Percentiles rank a stretch among this genome's conserved stretches.
These are phyloP conservation scores for Candida sanyaensis DNA, from an alignment of 1,139 yeast genomes.

Conservation along the genomic window DNA sequence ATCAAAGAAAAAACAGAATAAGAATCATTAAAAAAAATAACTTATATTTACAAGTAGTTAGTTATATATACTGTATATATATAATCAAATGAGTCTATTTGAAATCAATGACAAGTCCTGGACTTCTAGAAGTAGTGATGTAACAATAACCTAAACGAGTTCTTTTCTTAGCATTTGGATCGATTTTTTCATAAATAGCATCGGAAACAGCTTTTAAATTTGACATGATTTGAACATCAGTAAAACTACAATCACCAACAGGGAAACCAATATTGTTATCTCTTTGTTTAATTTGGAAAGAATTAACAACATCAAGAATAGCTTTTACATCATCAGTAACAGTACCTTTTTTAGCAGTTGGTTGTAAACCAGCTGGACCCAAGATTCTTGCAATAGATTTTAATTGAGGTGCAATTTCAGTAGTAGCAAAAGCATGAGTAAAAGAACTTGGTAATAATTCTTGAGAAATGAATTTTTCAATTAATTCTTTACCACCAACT, in stretches of 20 bases:
- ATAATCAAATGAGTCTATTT: slow-evolving; percentile 1
- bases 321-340: slow-evolving; percentile 65
- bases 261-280: slow-evolving; percentile 63
- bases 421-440: slow-evolving; percentile 83
- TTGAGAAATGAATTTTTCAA: slow-evolving; percentile 63
- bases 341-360: slow-evolving; percentile 83
- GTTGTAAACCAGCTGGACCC: slow-evolving; percentile 92
- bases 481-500: slow-evolving; percentile 74
- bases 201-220: slow-evolving; percentile 72
- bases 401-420: slow-evolving; percentile 68
- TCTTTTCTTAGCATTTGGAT: slow-evolving; percentile 13
- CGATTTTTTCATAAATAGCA: slow-evolving; percentile 48
- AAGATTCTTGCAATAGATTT: slow-evolving; percentile 70
- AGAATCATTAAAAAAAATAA: slow-evolving; percentile 2
- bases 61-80: slow-evolving; percentile 1
- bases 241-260: slow-evolving; percentile 76
- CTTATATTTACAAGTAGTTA: background rate
- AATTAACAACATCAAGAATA: slow-evolving; percentile 20
- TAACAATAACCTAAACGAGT: slow-evolving; percentile 13
- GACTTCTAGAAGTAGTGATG: slow-evolving; percentile 13
- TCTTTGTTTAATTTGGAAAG: slow-evolving; percentile 73
- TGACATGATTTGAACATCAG: slow-evolving; percentile 72
- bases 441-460: slow-evolving; percentile 53
- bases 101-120: slow-evolving; percentile 15
- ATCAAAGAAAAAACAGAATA: slow-evolving; percentile 6